These are phyloP conservation scores for Aureobasidium zeae DNA, from an alignment of 2,329 filamentous ascomycete species.

Conservation along the genomic window DNA sequence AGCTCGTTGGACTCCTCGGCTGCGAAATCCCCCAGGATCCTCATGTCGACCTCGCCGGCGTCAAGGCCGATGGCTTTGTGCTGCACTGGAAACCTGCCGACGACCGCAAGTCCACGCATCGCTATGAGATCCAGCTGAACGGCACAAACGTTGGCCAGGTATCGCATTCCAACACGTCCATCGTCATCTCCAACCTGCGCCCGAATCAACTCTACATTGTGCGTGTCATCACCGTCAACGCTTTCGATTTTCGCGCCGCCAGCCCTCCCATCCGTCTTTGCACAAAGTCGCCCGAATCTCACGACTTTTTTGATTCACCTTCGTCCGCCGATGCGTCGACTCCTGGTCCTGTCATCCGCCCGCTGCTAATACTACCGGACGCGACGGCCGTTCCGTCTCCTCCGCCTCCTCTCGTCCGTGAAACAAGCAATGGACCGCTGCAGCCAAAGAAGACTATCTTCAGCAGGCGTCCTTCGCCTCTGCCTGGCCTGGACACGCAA, in stretches of 20 bases:
- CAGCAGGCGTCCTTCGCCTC: conserved; percentile 65
- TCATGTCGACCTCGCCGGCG: conserved; percentile 80
- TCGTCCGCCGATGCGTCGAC: conserved; percentile 27
- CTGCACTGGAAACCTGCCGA: conserved; percentile 67
- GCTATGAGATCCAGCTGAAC: conserved; percentile 88
- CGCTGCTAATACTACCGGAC: conserved; percentile 17
- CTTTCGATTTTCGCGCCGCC: conserved; percentile 84
- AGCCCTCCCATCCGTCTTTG: conserved; percentile 77
- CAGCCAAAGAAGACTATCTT: conserved; percentile 55
- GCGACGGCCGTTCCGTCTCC: conserved; percentile 20
- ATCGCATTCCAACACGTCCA: conserved; percentile 69
- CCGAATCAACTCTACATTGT: conserved; percentile 89
- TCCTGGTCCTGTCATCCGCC: conserved; percentile 15
- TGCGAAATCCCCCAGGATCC: conserved; percentile 89
- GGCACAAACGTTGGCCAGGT: conserved; percentile 74
- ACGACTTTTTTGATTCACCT: conserved; percentile 42
- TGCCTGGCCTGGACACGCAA: conserved; percentile 27
- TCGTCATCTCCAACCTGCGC: conserved; percentile 78
- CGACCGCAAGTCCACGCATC: conserved; percentile 56
- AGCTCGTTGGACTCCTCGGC: conserved; percentile 82
- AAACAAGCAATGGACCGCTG: conserved; percentile 49
- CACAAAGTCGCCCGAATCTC: conserved; percentile 45
- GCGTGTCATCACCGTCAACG: conserved; percentile 81
- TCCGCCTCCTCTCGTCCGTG: conserved; percentile 53
- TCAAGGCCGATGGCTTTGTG: conserved; percentile 76